These are phyloP conservation scores for Rubia balearica DNA, from an alignment of 305 asterid species.

Conservation along the genomic window DNA sequence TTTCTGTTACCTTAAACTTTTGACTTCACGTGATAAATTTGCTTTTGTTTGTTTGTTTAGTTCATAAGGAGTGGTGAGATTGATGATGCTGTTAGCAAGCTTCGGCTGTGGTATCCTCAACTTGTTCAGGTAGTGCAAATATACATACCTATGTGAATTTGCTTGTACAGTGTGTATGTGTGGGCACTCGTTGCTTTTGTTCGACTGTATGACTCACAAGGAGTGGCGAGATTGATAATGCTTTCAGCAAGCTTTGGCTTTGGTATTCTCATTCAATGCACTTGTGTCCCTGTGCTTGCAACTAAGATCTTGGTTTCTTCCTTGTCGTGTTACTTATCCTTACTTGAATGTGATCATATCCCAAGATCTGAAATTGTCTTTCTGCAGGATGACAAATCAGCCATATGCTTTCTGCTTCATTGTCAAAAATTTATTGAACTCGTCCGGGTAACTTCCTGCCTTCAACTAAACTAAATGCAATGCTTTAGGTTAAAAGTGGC, in stretches of 20 bases:
- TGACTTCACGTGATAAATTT: background rate
- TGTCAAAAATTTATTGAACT: constrained; percentile 86
- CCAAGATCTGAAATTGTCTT: constrained; percentile 15
- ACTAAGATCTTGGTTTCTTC: background rate
- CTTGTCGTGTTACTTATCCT: background rate
- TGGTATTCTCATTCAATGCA: constrained; percentile 47
- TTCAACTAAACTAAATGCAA: background rate
- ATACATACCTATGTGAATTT: background rate
- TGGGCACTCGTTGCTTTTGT: background rate
- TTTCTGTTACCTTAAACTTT: background rate
- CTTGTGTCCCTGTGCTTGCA: background rate
- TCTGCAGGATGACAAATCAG: constrained; percentile 67
- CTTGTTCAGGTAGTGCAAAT: constrained; percentile 54
- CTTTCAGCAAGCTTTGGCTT: constrained; percentile 43
- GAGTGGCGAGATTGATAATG: constrained; percentile 64
- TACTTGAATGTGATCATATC: background rate
- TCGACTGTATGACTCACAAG: constrained; percentile 51
- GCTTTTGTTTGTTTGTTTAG: constrained; percentile 31
- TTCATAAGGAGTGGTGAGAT: constrained; percentile 70
- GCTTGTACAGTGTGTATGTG: background rate
- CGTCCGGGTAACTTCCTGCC: constrained; percentile 51
- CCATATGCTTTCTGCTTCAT: constrained; percentile 66
- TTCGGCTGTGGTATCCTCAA: constrained; percentile 62
- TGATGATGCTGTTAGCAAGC: constrained; percentile 60
- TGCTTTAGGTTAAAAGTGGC: background rate